Evolutionary conservation across 129 eudicot species (phyloP).

Genomic region (Flaveria ramosissima): DNA sequence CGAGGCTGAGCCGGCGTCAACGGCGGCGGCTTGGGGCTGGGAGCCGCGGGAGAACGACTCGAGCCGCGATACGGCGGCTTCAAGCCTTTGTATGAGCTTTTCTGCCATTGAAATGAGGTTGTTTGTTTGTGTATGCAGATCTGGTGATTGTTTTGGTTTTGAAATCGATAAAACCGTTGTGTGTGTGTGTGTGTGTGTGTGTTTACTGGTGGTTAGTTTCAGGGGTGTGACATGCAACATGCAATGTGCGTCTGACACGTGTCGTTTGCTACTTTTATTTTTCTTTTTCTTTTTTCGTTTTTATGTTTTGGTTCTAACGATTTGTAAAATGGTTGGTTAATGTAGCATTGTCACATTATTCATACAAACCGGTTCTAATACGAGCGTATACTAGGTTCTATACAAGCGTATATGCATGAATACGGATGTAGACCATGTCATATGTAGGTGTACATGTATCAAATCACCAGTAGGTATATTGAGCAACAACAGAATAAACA

Average conservation of each 20-base stretch:
- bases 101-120: slow-evolving; percentile 57
- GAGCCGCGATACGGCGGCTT: slow-evolving; percentile 74
- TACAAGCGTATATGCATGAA: no score
- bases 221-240: slow-evolving; percentile 22
- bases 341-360: no score
- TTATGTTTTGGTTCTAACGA: no score
- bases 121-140: slow-evolving; percentile 25
- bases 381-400: no score
- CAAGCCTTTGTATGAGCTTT: slow-evolving; percentile 68
- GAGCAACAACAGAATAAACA: no score
- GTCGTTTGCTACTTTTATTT: neutral
- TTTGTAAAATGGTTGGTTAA: no score
- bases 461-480: no score
- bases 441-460: no score
- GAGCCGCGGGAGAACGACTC: slow-evolving; percentile 61
- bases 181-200: neutral
- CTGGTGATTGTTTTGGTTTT: slow-evolving; percentile 36
- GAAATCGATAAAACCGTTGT: slow-evolving; percentile 35
- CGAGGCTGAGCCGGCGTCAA: slow-evolving; percentile 50
- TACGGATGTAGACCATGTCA: no score
- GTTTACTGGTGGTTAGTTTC: slow-evolving; percentile 36
- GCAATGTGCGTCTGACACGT: slow-evolving; percentile 18
- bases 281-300: neutral
- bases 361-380: no score
- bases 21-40: slow-evolving; percentile 30